Base-by-base conservation (phyloP, 2,329 filamentous ascomycete genomes). In the Fusarium pseudograminearum region DNA sequence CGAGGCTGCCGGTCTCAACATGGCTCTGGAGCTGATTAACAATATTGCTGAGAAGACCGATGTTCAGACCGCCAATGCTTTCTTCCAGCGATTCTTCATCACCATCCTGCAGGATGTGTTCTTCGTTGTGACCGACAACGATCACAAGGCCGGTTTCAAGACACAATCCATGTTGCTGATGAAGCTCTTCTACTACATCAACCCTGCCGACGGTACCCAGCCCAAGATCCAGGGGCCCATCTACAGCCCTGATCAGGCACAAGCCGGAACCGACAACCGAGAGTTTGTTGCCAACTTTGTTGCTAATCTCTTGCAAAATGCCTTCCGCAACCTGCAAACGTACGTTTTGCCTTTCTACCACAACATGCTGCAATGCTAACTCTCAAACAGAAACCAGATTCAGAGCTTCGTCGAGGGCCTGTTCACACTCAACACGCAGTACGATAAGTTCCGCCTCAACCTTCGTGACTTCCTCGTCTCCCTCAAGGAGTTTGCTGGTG, bases 141-240 rank as follows among this genome's bases (percentile, higher is more conserved):
- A 99, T 75, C 96, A 99, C 86, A 99, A 99, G 85, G 96, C 96
- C 65, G 96, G 96, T 1, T 99, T 99, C 86, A 99, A 99, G 86
- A 96, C 94, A 11, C 96, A 99, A 83, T 94, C 94, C 5, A 91
- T 96, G 88, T 85, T 99, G 50, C 83, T 99, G 65, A 94, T 96
- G 75, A 92, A 94, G 76, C 94, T 99, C 87, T 97, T 99, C 83
- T 97, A 94, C 85, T 94, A 98, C 59, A 90, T 98, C n/a, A 89
- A 94, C 72, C 89, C 89, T 3, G 87, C 88, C 33, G 89, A 91
- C 73, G 87, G 86, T 28, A 81, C 84, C 14, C 85, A 89, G 30
- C 91, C 94, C 57, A 98, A 97, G 86, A 94, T 99, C 61, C 91
- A 93, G 76, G 93, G 94, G 7, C 95, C 95, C 0, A 93, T 99